phyloP scores from a whole-genome alignment of 108 stramenopile species.

The Chaetoceros tenuissimus region DNA sequence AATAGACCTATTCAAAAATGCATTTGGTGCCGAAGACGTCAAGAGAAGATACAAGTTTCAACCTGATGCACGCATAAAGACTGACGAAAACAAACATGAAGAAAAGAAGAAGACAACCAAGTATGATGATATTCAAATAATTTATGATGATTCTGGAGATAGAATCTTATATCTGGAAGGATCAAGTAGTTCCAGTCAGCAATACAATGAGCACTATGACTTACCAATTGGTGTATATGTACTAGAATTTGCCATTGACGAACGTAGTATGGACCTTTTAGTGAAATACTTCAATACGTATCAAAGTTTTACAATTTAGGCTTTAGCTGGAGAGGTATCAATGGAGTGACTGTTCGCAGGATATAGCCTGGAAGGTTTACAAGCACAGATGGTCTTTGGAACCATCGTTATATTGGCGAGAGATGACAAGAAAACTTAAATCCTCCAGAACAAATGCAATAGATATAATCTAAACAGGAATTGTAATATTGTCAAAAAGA shows the following conservation, averaged over 20 bases:
- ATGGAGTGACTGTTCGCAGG: conserved; percentile 69
- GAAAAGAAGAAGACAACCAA: conserved; percentile 8
- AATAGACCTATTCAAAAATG: conserved; percentile 17
- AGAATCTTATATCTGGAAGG: background rate
- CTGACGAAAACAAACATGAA: conserved; percentile 17
- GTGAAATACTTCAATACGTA: conserved; percentile 60
- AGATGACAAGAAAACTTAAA: conserved; percentile 16
- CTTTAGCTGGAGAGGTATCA: conserved; percentile 80
- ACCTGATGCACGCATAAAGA: conserved; percentile 28
- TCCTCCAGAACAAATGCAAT: background rate
- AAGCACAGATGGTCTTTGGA: conserved; percentile 75
- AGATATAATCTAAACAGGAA: no score
- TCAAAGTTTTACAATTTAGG: conserved; percentile 59
- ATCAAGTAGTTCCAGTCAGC: conserved; percentile 44
- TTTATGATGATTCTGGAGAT: background rate
- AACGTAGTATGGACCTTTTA: conserved; percentile 52
- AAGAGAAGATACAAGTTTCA: conserved; percentile 53
- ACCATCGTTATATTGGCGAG: conserved; percentile 39
- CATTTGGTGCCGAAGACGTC: conserved; percentile 45
- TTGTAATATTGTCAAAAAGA: no score
- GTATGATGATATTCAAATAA: background rate
- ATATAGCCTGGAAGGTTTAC: conserved; percentile 75
- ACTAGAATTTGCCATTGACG: conserved; percentile 84
- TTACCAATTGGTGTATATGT: conserved; percentile 72
- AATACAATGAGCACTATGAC: conserved; percentile 58